Evolutionary conservation across 1,284 basidiomycete species (phyloP).

Genomic region (Irpex sp.): DNA sequence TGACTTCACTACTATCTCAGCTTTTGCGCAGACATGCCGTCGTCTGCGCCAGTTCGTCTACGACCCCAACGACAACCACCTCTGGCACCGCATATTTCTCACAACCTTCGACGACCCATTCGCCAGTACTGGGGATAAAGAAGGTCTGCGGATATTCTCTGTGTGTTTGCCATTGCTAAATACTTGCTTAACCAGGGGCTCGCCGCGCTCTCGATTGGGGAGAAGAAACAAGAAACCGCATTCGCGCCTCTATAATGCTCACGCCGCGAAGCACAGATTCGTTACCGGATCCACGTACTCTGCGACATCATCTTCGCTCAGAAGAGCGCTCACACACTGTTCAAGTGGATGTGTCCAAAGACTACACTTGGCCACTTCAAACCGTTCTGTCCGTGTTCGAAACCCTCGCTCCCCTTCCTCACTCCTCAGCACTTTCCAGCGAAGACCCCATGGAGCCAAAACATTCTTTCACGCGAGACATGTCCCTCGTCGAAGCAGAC

Average conservation of each 20-base stretch:
- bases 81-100: constrained; percentile 12
- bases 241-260: neutral
- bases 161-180: neutral
- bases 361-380: constrained; percentile 1
- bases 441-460: neutral
- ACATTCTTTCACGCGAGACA: neutral
- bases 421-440: neutral
- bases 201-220: constrained; percentile 7
- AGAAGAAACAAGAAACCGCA: neutral
- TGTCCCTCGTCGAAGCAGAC: constrained; percentile 4
- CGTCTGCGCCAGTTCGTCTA: constrained; percentile 9
- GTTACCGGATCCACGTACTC: neutral
- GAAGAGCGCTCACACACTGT: neutral
- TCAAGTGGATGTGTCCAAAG: neutral
- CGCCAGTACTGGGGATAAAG: neutral
- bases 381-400: constrained; percentile 3
- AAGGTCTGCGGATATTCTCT: neutral
- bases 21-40: constrained; percentile 5
- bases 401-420: neutral
- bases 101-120: constrained; percentile 13
- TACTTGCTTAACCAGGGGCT: neutral
- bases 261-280: neutral
- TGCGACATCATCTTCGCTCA: constrained; percentile 1
- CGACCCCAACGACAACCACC: constrained; percentile 7
- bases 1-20: neutral